Evolutionary conservation across 257 asterid genomes (phyloP).

Genomic region (Scutellaria minor): DNA sequence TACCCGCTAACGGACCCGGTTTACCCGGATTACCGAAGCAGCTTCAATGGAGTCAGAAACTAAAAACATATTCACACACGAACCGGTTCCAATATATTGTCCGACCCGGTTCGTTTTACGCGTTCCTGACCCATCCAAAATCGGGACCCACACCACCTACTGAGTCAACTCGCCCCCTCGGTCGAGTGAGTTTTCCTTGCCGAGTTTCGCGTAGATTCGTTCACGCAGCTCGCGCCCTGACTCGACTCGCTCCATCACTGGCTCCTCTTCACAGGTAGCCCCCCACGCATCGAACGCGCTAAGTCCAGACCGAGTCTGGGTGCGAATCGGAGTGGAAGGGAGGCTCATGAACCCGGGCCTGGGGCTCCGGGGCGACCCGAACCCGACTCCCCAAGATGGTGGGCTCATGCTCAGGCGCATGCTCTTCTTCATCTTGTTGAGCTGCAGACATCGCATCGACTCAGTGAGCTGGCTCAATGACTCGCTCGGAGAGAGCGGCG

Average conservation of each 20-base stretch:
- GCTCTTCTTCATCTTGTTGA: constrained; percentile 51
- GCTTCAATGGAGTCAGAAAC: constrained; percentile 29
- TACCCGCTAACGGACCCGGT: constrained; percentile 31
- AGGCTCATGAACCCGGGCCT: constrained; percentile 65
- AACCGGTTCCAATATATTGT: background rate
- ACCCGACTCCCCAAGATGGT: constrained; percentile 60
- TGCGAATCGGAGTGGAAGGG: constrained; percentile 63
- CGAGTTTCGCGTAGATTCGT: constrained; percentile 68
- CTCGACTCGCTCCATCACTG: constrained; percentile 82
- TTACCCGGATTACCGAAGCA: constrained; percentile 17
- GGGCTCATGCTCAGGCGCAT: constrained; percentile 51
- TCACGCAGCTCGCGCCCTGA: constrained; percentile 78
- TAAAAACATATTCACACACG: constrained; percentile 27
- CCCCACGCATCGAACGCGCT: constrained; percentile 57
- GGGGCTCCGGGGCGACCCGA: constrained; percentile 67
- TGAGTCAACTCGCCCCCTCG: constrained; percentile 43
- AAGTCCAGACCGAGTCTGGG: constrained; percentile 42
- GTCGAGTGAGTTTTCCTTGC: constrained; percentile 77
- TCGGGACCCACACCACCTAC: constrained; percentile 29
- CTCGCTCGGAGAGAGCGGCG: constrained; percentile 63
- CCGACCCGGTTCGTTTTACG: constrained; percentile 30
- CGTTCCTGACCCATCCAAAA: constrained; percentile 38
- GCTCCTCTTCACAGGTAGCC: constrained; percentile 57
- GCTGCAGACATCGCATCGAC: constrained; percentile 67
- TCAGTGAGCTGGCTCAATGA: constrained; percentile 52